Conservation (phyloP, 202 grass and related monocot genomes). For the Schoenoplectus tabernaemontani region DNA sequence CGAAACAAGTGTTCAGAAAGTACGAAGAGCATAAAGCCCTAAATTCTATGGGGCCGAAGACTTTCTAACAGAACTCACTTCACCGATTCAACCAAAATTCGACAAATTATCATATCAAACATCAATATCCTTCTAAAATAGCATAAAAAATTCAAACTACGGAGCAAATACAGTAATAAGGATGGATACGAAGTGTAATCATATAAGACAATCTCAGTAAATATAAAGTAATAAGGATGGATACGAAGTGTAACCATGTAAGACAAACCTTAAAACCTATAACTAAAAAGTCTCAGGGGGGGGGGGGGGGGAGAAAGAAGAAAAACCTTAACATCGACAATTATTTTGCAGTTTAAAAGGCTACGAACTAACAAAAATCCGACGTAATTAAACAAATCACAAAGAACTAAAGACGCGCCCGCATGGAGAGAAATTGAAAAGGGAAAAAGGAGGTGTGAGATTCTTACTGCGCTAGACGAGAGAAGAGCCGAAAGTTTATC, state of each 20-base stretch:
- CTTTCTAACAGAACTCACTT: background rate
- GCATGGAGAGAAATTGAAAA: conserved; percentile 11
- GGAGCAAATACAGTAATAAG: background rate
- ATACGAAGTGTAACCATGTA: background rate
- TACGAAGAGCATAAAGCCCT: background rate
- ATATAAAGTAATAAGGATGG: background rate
- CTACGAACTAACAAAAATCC: background rate
- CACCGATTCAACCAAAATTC: background rate
- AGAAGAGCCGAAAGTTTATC: too few relatives aligned
- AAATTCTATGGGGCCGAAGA: background rate
- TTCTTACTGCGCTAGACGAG: background rate
- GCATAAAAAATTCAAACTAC: background rate
- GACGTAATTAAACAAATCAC: background rate
- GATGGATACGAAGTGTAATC: background rate
- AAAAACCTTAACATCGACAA: background rate
- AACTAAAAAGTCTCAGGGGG: background rate
- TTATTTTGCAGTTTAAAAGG: background rate
- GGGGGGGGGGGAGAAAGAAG: too few relatives aligned
- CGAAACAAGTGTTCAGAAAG: background rate
- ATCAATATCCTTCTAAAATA: background rate
- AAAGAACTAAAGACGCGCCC: background rate
- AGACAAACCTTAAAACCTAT: background rate
- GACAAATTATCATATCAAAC: background rate
- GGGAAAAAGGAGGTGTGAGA: background rate
- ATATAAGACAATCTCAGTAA: background rate